Conservation (phyloP, 2,329 filamentous ascomycete species). For the Aureobasidium uvarum region DNA sequence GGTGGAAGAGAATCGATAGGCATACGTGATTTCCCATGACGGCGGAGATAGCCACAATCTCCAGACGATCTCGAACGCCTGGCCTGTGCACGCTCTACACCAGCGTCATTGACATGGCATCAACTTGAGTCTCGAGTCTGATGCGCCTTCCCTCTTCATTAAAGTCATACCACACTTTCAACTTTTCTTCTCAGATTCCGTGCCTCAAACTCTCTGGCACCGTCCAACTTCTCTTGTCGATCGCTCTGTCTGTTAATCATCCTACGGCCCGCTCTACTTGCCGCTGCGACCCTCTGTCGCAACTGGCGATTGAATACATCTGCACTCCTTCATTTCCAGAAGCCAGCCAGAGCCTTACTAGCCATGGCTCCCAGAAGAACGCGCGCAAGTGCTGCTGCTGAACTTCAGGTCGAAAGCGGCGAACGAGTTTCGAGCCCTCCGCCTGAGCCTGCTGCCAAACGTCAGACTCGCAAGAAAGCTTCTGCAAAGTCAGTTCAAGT, state of each 20-base stretch:
- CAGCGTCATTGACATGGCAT: constrained; percentile 18
- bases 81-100: background rate
- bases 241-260: constrained; percentile 5
- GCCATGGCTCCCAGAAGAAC: constrained; percentile 29
- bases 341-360: background rate
- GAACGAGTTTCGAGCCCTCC: constrained; percentile 47
- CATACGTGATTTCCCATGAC: background rate
- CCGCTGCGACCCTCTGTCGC: constrained; percentile 19
- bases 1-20: background rate
- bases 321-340: background rate
- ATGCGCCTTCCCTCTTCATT: constrained; percentile 8
- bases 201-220: background rate
- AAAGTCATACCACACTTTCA: background rate
- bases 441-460: constrained; percentile 37
- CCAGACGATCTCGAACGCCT: background rate
- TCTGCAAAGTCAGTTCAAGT: constrained; percentile 23
- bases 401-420: constrained; percentile 30
- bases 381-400: constrained; percentile 27
- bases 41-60: background rate
- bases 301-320: constrained; percentile 7
- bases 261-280: background rate
- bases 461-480: constrained; percentile 31
- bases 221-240: background rate
- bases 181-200: background rate
- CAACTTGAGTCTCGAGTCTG: background rate